phyloP scores from a whole-genome alignment of 345 rosid species.

The Eucalyptus tenuipes region DNA sequence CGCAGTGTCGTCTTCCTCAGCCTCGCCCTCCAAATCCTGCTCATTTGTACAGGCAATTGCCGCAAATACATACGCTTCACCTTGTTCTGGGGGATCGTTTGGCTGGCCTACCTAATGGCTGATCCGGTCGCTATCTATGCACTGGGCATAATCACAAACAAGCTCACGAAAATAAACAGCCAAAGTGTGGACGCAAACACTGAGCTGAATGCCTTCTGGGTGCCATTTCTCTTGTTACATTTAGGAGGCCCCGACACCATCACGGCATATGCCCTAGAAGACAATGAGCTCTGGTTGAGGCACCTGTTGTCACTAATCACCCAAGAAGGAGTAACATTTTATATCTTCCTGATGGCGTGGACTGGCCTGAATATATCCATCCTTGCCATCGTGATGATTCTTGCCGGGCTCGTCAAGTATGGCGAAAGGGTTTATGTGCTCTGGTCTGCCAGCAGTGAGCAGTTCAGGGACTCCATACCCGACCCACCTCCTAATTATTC shows the following conservation, averaged over 20 bases:
- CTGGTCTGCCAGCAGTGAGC: background rate
- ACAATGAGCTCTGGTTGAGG: conserved; percentile 8
- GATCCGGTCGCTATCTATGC: conserved; percentile 4
- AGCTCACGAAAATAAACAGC: background rate
- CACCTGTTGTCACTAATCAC: conserved; percentile 7
- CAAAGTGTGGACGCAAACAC: background rate
- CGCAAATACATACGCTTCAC: background rate
- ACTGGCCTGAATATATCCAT: background rate
- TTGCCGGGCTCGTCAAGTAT: conserved; percentile 13
- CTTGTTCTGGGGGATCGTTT: background rate
- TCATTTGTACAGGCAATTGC: background rate
- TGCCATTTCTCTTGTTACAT: conserved; percentile 26
- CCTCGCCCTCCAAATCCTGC: conserved; percentile 4
- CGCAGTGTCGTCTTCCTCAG: background rate
- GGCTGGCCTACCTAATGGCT: conserved; percentile 7
- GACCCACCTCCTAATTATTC: background rate
- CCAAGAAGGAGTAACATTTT: conserved; percentile 2
- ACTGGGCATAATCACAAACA: background rate
- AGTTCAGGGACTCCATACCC: background rate
- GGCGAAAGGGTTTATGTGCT: background rate
- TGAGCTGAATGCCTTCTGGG: conserved; percentile 12
- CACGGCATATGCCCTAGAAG: background rate
- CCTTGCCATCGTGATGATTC: background rate
- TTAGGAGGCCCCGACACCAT: conserved; percentile 30
- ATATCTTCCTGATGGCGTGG: conserved; percentile 4